Percentiles rank a stretch among this genome's conserved stretches.
Evolutionary conservation across 208 protist species (phyloP).

Genomic region (Leishmania turanica): DNA sequence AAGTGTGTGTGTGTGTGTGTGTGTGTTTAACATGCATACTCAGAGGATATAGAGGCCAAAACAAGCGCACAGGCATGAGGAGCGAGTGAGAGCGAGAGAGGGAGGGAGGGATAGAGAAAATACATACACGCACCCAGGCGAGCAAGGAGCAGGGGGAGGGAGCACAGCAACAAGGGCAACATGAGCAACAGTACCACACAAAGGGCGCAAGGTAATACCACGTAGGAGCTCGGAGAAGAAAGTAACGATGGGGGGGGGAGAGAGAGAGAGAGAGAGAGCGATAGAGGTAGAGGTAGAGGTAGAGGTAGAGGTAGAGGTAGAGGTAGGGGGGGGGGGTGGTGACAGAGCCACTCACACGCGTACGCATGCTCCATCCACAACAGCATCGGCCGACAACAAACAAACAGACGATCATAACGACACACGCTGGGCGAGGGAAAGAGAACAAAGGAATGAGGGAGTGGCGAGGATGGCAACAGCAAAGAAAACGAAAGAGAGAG

Average conservation of each 20-base stretch:
- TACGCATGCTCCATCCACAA: neutral
- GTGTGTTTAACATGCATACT: neutral
- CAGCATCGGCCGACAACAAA: neutral
- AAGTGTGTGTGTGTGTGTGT: neutral
- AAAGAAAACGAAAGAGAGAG: too few relatives aligned
- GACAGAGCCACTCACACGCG: neutral
- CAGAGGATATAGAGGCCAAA: neutral
- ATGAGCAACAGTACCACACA: neutral
- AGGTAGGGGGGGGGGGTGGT: neutral
- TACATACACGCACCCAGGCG: neutral
- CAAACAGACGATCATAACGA: neutral
- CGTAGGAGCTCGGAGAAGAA: neutral
- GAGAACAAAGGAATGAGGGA: neutral
- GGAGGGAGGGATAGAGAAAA: neutral
- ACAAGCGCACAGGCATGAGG: neutral
- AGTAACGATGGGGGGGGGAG: neutral
- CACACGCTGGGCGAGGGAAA: neutral
- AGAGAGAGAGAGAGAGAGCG: neutral
- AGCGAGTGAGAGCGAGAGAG: neutral
- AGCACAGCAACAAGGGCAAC: conserved; percentile 2
- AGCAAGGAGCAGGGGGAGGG: neutral
- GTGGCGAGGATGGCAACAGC: neutral
- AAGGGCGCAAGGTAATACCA: conserved; percentile 1
- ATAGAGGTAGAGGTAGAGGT: neutral
- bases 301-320: neutral